Base-by-base conservation (phyloP, 1,284 basidiomycete genomes). In the Pseudozyma pruni region DNA sequence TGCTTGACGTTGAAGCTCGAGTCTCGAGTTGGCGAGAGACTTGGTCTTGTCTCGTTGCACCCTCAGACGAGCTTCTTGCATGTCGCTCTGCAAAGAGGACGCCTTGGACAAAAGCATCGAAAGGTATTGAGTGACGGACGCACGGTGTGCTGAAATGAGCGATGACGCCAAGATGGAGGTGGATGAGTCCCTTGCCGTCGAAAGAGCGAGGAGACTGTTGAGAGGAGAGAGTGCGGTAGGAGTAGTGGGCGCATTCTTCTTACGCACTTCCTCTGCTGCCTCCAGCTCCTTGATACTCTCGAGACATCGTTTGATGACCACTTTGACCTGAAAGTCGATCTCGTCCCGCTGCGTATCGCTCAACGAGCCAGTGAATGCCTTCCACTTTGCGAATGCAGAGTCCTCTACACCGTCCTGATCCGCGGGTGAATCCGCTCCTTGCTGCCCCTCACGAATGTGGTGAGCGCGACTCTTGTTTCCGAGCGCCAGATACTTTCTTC, bases 331-430 rank as follows among this genome's bases (percentile, higher is more conserved):
- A 67, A 93, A 85, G 85, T 95, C 93, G 61, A 95, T 90, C 83
- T 94, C 91, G 83, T 94, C 92, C 49, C 93, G 86, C 81, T 95
- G 92, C 63, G 90, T 88, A 75, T 94, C 92, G 22, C 88, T 89
- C 14, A 95, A 86, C 78, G 89, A 85, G 59, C 88, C 88, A 2
- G 55, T 86, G 54, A 87, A 87, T 13, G 87, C 45, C 38, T 68
- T 75, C 75, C 75, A 78, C 43, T 72, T 74, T 25, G 72, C 58
- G 42, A 79, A 78, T 0, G 67, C 60, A 1, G 59, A 55, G 16
- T 57, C 46, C 10, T 50, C 45, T 16, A 17, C 39, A 23, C 60
- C 50, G 3, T 57, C 60, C 4, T 57, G 38, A 19, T 62, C 51
- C 6, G 57, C 63, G 6, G 60, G 48, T 27, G 48, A 50, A 9